Base-by-base conservation (phyloP, 148 eudicot species). In the Amaranthus hypochondriacus region DNA sequence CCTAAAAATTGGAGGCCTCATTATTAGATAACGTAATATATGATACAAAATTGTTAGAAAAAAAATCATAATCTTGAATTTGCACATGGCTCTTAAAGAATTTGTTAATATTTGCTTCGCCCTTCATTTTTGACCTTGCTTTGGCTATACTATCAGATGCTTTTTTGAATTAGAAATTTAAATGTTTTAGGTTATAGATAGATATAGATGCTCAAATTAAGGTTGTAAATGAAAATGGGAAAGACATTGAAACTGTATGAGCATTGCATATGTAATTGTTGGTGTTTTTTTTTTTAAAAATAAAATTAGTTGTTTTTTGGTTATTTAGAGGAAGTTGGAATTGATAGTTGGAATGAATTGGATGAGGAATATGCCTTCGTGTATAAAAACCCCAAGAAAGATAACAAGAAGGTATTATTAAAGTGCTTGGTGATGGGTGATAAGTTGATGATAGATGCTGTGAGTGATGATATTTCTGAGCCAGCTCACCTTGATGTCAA, bases 351-450 rank as follows among this genome's bases (percentile, higher is more conserved):
- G 98, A 90, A 92, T 65, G 86, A 85, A 43, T 73, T 83, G 15
- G 89, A 85, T 8, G 96, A 84, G 3, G 85, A 83, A 18, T 94
- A 92, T 49, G 98, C 89, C 0, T 94, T 94, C 62, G 76, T 94
- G 2, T 94, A 94, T 74, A 77, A 86, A 5, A 81, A 82, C 28
- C 92, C 97, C 7, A 81, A 84, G 18, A 83, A 82, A 78, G 85
- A 67, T 47, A 85, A 90, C 43, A 81, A 93, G 77, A 94, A 91
- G 70, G 86, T 94, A 6, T 52, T 94, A 55, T 89, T 92, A 4
- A 92, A 94, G 85, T 92, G 92, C 65, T 81, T 94, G 50, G 86
- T 62, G 4, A 84, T 94, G 90, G 89, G 89, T 61, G 88, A 90
- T 75, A 85, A 85, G 63, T 68, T 94, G 81, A 82, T 89, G 50